Evolutionary conservation across 306 rosid species (phyloP).

Genomic region (Pyrus betulifolia): DNA sequence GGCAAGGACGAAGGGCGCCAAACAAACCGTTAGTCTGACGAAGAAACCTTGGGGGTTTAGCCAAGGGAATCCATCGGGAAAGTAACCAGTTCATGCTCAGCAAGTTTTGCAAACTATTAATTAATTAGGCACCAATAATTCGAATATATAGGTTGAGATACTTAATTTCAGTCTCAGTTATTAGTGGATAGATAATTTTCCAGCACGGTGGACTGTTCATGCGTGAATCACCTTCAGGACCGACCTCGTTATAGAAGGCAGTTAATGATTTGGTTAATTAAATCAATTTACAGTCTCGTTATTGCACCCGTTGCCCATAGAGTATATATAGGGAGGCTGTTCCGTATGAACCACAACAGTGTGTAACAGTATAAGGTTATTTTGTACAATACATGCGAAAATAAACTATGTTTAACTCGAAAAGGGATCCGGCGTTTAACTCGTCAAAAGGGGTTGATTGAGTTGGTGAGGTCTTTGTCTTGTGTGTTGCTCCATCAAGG

Average conservation of each 20-base stretch:
- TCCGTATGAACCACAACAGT: not conserved
- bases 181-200: not conserved
- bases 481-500: no score
- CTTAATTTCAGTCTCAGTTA: not conserved
- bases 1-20: not conserved
- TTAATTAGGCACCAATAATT: not conserved
- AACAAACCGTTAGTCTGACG: not conserved
- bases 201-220: not conserved
- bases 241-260: not conserved
- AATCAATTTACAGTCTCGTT: not conserved
- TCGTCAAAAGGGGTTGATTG: no score
- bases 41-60: not conserved
- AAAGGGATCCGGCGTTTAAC: no score
- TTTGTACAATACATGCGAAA: no score
- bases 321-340: no score
- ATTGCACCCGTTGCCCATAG: no score
- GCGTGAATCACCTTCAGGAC: not conserved
- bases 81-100: not conserved
- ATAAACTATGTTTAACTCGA: no score
- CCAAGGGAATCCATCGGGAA: not conserved
- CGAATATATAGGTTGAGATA: not conserved
- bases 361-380: not conserved
- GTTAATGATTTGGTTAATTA: not conserved
- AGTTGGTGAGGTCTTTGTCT: no score
- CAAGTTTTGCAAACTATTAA: not conserved